Conservation (phyloP, 169 alveolate species). For the Plasmodium inui region DNA sequence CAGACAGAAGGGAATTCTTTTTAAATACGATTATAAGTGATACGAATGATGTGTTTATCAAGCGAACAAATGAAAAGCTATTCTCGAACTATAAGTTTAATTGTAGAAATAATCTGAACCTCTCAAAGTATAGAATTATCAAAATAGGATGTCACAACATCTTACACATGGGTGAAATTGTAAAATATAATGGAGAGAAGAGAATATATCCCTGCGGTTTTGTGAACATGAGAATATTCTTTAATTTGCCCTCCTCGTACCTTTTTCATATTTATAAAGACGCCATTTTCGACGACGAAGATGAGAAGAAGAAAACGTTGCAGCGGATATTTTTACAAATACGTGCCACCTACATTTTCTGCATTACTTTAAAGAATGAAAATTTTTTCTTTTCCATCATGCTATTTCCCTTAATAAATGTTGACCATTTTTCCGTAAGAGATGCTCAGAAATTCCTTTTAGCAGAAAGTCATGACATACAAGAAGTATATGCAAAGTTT, state of each 20-base stretch:
- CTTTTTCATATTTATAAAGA: slow-evolving; percentile 33
- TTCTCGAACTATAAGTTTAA: slow-evolving; percentile 47
- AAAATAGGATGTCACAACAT: slow-evolving; percentile 78
- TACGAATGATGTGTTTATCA: slow-evolving; percentile 37
- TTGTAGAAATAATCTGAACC: slow-evolving; percentile 12
- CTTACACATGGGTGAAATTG: slow-evolving; percentile 78
- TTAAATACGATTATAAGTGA: slow-evolving; percentile 28
- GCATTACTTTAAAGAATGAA: slow-evolving; percentile 45
- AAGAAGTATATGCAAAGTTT: slow-evolving; percentile 30
- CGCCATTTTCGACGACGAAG: slow-evolving; percentile 15
- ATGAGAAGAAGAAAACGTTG: slow-evolving; percentile 20
- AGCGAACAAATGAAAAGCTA: slow-evolving; percentile 35
- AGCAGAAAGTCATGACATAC: slow-evolving; percentile 65
- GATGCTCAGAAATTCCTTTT: slow-evolving; percentile 54
- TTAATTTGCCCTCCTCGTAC: slow-evolving; percentile 59
- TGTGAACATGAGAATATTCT: slow-evolving; percentile 78
- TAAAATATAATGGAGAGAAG: slow-evolving; percentile 76
- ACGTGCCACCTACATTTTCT: slow-evolving; percentile 60
- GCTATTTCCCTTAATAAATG: slow-evolving; percentile 38
- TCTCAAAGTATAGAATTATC: slow-evolving; percentile 53
- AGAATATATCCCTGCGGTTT: slow-evolving; percentile 80
- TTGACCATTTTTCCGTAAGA: slow-evolving; percentile 51
- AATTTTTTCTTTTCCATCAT: slow-evolving; percentile 43
- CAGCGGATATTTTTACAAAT: slow-evolving; percentile 57
- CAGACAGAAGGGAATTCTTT: slow-evolving; percentile 32